phyloP scores from a whole-genome alignment of 305 asterid genomes.

The Rubia tinctorum region DNA sequence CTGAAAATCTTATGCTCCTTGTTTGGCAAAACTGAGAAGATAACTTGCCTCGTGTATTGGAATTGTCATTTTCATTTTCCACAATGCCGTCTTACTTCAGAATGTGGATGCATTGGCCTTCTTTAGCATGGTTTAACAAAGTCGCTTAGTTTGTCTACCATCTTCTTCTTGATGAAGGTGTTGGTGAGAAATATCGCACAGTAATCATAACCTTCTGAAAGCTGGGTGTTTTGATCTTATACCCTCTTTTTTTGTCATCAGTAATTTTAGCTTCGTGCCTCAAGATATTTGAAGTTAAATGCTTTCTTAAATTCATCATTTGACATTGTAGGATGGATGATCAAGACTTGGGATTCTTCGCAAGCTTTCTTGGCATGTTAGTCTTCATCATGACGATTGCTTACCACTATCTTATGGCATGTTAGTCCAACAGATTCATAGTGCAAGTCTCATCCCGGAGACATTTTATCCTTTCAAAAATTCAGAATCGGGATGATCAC shows the following conservation, averaged over 20 bases:
- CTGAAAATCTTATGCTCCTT: too few relatives aligned
- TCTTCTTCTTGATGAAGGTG: too few relatives aligned
- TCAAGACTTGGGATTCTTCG: slow-evolving; percentile 75
- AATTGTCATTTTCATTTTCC: too few relatives aligned
- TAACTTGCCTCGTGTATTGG: too few relatives aligned
- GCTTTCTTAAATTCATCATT: not conserved
- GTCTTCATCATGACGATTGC: slow-evolving; percentile 59
- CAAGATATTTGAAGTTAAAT: not conserved
- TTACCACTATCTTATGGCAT: slow-evolving; percentile 63
- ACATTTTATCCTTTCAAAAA: not conserved
- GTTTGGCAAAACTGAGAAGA: too few relatives aligned
- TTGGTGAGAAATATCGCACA: too few relatives aligned
- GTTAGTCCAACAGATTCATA: not conserved
- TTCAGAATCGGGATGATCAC: too few relatives aligned
- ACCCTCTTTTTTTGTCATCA: not conserved
- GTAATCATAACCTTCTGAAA: too few relatives aligned
- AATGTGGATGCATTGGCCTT: too few relatives aligned
- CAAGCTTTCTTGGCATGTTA: slow-evolving; percentile 64
- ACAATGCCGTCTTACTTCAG: too few relatives aligned
- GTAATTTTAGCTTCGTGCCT: not conserved
- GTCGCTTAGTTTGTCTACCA: too few relatives aligned
- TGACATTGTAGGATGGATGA: slow-evolving; percentile 59
- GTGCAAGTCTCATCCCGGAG: not conserved
- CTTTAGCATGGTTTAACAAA: too few relatives aligned
- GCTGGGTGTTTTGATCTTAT: not conserved